Base-by-base conservation (phyloP, 176 grass and related monocot species). In the Bolboschoenus planiculmis region DNA sequence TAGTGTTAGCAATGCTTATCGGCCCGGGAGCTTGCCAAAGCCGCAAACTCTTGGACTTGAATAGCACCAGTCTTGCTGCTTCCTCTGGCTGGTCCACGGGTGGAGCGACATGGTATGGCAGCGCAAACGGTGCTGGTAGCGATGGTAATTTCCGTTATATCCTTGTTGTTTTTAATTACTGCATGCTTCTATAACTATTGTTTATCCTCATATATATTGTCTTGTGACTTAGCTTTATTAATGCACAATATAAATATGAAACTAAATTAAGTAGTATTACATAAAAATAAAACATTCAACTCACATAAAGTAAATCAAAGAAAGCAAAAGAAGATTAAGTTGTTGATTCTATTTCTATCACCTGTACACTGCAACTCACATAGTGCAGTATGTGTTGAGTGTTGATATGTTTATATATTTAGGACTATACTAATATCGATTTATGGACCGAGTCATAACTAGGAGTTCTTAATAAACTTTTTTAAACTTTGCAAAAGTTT, bases 31-130 rank as follows among this genome's bases (percentile, higher is more conserved):
- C 7, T 43, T 87, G 85, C 48, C 59, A 73, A 29, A 87, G 74
- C 15, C 85, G 65, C 50, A 81, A 73, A 30, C 54, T 82, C 55
- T 82, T 82, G 24, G 80, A 81, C 79, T 60, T 64, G 35, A 87
- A 73, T 64, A 60, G 10, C 78, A 15, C 56, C 5, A 42, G 8
- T 8, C 27, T 71, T 23, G 85, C 62, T 50, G 43, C 43, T 46
- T 57, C 78, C 55, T 85, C 81, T 2, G 78, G 80, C 24, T 97
- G 94, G 94, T 46, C 85, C 44, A 44, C 83, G 1, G 94, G 81
- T 55, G 90, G 91, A 30, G 91, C 94, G 34, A 97, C 94, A 26
- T 97, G 93, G 57, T 97, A 97, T 73, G 94, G 94, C 24, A 70
- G 88, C 5, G 87, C 94, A 8, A 53, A 90, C 46, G 91, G 94